Conservation (phyloP, 1,284 basidiomycete genomes). For the Macrocystidia cucumis region DNA sequence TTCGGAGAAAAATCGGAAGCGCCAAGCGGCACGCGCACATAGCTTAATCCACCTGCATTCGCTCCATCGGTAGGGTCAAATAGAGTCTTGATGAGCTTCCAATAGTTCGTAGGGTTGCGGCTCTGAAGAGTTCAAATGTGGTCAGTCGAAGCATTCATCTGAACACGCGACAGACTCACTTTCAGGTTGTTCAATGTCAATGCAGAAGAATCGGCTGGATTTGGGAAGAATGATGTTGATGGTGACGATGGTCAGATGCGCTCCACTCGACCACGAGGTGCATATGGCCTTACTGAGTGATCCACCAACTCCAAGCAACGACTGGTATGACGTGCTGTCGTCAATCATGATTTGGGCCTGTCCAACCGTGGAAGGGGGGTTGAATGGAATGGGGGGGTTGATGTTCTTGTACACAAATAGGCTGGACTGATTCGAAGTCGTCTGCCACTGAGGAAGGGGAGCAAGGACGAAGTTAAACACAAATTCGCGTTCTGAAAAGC, state of each 20-base stretch:
- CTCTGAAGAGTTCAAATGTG: conserved; percentile 16
- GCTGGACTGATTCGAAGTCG: conserved; percentile 45
- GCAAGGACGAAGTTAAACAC: not conserved
- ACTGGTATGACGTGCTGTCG: conserved; percentile 31
- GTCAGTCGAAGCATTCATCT: not conserved
- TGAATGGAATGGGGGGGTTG: conserved; percentile 44
- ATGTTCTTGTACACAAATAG: conserved; percentile 38
- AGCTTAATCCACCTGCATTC: conserved; percentile 37
- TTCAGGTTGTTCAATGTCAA: conserved; percentile 38
- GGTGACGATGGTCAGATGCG: no score
- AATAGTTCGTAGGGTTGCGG: conserved; percentile 34
- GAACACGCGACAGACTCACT: conserved; percentile 15
- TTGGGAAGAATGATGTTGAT: not conserved
- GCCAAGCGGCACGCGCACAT: conserved; percentile 39
- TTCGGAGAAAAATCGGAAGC: conserved; percentile 44
- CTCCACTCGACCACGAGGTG: no score
- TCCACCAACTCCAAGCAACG: conserved; percentile 40
- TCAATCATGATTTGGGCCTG: conserved; percentile 38
- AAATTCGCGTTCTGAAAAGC: not conserved
- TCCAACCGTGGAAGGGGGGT: conserved; percentile 29
- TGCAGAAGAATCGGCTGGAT: conserved; percentile 41
- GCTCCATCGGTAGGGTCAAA: conserved; percentile 36
- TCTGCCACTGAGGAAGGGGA: conserved; percentile 41
- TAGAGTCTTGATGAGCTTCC: conserved; percentile 31
- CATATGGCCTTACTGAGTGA: conserved; percentile 42